phyloP scores from a whole-genome alignment of 1,284 basidiomycete species.

The Flammula alnicola region DNA sequence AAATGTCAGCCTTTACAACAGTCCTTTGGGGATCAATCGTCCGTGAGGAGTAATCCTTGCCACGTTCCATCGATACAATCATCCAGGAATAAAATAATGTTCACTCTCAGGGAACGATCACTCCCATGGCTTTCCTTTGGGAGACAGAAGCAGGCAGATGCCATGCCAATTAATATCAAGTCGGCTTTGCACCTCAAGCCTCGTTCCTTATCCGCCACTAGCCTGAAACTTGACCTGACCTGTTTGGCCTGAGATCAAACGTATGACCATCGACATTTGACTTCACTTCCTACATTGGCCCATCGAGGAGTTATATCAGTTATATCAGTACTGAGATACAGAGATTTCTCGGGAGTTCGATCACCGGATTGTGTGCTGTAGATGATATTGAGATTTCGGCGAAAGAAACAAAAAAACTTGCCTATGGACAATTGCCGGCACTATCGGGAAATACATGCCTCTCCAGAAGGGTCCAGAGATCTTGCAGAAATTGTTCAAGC shows the following conservation, averaged over 20 bases:
- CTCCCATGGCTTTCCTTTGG: slow-evolving; percentile 1
- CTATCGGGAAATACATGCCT: slow-evolving; percentile 5
- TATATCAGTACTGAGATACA: neutral
- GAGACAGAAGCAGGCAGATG: neutral
- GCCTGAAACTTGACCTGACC: neutral
- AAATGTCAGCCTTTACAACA: too few species aligned
- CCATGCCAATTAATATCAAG: neutral
- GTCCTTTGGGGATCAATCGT: too few species aligned
- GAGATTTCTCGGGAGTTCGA: neutral
- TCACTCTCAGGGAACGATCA: neutral
- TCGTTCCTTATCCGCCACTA: neutral
- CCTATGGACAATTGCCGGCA: slow-evolving; percentile 4
- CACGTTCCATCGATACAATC: neutral
- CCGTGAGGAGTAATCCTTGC: too few species aligned
- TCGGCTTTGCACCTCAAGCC: neutral
- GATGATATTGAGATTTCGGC: neutral
- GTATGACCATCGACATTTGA: slow-evolving; percentile 3
- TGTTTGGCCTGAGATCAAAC: too few species aligned
- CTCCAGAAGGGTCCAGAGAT: slow-evolving; percentile 4
- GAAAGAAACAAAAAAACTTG: neutral
- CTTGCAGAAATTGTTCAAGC: neutral
- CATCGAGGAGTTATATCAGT: neutral
- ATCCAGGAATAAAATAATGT: neutral
- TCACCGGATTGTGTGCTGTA: too few species aligned
- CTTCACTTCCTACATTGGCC: too few species aligned